Base-by-base conservation (phyloP, 306 rosid species). In the Casuarina glauca region DNA sequence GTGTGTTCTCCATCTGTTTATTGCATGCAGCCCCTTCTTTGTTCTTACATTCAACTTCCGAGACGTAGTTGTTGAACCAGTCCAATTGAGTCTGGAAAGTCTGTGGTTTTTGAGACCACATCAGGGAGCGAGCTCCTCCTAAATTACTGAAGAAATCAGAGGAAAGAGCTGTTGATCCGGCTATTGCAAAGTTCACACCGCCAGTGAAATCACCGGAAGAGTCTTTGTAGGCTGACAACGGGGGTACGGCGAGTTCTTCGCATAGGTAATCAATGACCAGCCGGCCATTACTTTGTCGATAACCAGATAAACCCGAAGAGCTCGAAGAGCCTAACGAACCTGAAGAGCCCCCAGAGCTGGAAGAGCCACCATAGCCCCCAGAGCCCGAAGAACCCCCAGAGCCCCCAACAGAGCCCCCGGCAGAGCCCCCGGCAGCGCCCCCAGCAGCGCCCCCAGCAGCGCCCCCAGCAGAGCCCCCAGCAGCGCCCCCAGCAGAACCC, bases 121-220 rank as follows among this genome's bases (percentile, higher is more conserved):
- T 75, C 49, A 68, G 39, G 16, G 80, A 13, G 52, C 58, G 64
- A 4, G 39, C 12, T 2, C 13, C 5, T 4, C 16, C 46, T 20
- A 38, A 9, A 35, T 15, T 16, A 7, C 0, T 0, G n/a, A 53
- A 74, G 67, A 67, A 49, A 6, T 80, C 55, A 8, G 1, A 10
- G 0, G 79, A 58, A 9, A 80, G 72, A 4, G 75, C 2, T 2
- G 80, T 53, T n/a, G 79, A 62, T 48, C 84, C 84, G 13, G 71
- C 79, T 5, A 80, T 75, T 4, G 80, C 76, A 9, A 80, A 80
- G 72, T 80, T 74, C 41, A 26, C 75, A 38, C 76, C 71, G 2
- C 32, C 1, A 6, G 62, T 15, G 69, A 35, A 32, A 10, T 58
- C 5, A 3, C 36, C 9, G 1, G 75, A 45, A 17, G 52, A 26